Conservation (phyloP, 2,329 filamentous ascomycete species). For the Fusarium devonianum region DNA sequence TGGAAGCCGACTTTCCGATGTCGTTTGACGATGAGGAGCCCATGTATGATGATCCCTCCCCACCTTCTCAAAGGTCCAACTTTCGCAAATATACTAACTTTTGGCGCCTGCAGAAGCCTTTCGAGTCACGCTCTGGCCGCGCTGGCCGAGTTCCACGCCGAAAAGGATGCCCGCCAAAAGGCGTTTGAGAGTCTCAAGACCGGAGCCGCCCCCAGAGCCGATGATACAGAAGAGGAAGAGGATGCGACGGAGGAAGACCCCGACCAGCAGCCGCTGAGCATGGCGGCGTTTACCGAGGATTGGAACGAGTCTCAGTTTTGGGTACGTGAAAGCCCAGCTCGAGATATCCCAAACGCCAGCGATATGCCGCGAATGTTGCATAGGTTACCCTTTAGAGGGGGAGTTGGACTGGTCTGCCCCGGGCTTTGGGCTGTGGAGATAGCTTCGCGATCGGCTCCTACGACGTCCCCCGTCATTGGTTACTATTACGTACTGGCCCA, state of each 20-base stretch:
- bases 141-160: slow-evolving; percentile 76
- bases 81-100: slow-evolving; percentile 24
- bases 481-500: slow-evolving; percentile 37
- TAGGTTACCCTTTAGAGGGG: too few species aligned
- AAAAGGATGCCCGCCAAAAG: slow-evolving; percentile 71
- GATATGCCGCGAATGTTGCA: too few species aligned
- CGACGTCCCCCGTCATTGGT: slow-evolving; percentile 18
- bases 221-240: slow-evolving; percentile 12
- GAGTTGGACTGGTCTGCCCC: slow-evolving; percentile 8
- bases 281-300: slow-evolving; percentile 78
- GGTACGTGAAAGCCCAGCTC: slow-evolving; percentile 59
- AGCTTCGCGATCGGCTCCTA: slow-evolving; percentile 29
- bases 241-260: slow-evolving; percentile 56
- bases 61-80: not conserved
- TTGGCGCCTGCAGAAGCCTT: slow-evolving; percentile 54
- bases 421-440: slow-evolving; percentile 28
- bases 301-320: slow-evolving; percentile 89
- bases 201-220: slow-evolving; percentile 25
- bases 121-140: slow-evolving; percentile 71
- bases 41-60: slow-evolving; percentile 46
- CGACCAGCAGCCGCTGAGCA: slow-evolving; percentile 57
- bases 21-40: slow-evolving; percentile 55
- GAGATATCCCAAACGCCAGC: too few species aligned
- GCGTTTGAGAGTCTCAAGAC: slow-evolving; percentile 69
- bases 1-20: slow-evolving; percentile 32